These are phyloP conservation scores for Craterostigma plantagineum DNA, from an alignment of 257 asterid species.

Conservation along the genomic window DNA sequence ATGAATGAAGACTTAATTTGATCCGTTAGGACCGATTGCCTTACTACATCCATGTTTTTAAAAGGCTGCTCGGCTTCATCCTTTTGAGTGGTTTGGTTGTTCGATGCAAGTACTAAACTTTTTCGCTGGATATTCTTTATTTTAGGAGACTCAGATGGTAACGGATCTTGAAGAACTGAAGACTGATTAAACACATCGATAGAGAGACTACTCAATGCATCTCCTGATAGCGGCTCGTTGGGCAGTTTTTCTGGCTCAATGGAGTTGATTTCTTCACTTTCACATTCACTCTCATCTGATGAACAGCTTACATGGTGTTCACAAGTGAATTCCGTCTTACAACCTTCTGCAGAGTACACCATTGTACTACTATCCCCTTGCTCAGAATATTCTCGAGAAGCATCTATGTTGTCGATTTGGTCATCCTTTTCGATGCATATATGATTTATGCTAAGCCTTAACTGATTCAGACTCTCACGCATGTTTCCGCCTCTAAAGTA, in stretches of 20 bases:
- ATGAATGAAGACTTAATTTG: conserved; percentile 44
- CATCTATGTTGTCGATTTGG: conserved; percentile 39
- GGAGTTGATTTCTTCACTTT: conserved; percentile 57
- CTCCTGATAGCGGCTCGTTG: too few species aligned
- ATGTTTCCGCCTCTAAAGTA: conserved; percentile 41
- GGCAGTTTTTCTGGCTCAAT: conserved; percentile 6
- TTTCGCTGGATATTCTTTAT: conserved; percentile 38
- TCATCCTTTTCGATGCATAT: conserved; percentile 43
- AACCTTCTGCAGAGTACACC: conserved; percentile 48
- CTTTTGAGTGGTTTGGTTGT: too few species aligned
- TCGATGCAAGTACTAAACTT: conserved; percentile 28
- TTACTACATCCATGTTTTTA: too few species aligned
- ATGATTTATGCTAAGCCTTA: conserved; percentile 76
- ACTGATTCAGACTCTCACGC: conserved; percentile 72
- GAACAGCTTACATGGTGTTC: conserved; percentile 74
- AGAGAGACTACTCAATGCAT: too few species aligned
- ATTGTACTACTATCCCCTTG: conserved; percentile 18
- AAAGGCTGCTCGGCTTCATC: too few species aligned
- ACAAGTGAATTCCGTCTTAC: conserved; percentile 46
- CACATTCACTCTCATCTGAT: too few species aligned
- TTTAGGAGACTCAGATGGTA: conserved; percentile 79
- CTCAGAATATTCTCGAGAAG: conserved; percentile 26
- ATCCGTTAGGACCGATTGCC: too few species aligned
- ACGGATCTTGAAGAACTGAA: conserved; percentile 37
- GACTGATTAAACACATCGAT: too few species aligned